Percentiles rank a stretch among this genome's conserved stretches.
phyloP scores from a whole-genome alignment of 306 rosid genomes.

The Neltuma alba region DNA sequence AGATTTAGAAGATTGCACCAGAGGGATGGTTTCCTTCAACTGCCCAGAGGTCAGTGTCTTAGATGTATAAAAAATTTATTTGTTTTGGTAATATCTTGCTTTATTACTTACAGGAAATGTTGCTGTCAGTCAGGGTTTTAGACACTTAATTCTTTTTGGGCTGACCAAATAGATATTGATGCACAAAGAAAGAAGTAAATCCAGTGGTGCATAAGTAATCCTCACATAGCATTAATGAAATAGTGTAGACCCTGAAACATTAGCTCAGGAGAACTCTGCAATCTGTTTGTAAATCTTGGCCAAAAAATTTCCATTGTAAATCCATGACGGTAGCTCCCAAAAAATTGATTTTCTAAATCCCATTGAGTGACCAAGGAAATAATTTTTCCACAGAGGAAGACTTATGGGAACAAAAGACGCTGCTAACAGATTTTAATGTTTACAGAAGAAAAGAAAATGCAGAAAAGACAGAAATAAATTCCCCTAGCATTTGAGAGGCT shows the following conservation, averaged over 20 bases:
- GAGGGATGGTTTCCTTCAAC: not conserved
- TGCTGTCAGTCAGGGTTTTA: conserved; percentile 1
- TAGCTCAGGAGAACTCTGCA: not conserved
- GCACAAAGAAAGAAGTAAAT: not conserved
- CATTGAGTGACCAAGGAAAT: not conserved
- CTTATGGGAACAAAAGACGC: not conserved
- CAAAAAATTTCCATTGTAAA: not conserved
- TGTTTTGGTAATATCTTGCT: not conserved
- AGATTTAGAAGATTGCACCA: not conserved
- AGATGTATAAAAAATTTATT: not conserved
- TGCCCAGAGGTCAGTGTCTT: conserved; percentile 18
- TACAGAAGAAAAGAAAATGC: not conserved
- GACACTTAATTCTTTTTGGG: not conserved
- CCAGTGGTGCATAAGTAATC: not conserved
- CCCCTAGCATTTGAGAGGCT: not conserved
- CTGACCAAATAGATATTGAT: not conserved
- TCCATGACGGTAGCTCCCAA: not conserved
- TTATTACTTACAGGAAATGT: not conserved
- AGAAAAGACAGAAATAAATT: not conserved
- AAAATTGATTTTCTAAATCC: not conserved
- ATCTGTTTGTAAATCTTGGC: not conserved
- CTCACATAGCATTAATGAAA: not conserved
- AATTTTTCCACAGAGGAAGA: not conserved
- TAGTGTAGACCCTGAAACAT: not conserved
- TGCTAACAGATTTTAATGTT: not conserved